Percentiles rank a stretch among this genome's conserved stretches.
Conservation (phyloP, 2,329 filamentous ascomycete species). For the Chrysoporthe deuterocubensis region DNA sequence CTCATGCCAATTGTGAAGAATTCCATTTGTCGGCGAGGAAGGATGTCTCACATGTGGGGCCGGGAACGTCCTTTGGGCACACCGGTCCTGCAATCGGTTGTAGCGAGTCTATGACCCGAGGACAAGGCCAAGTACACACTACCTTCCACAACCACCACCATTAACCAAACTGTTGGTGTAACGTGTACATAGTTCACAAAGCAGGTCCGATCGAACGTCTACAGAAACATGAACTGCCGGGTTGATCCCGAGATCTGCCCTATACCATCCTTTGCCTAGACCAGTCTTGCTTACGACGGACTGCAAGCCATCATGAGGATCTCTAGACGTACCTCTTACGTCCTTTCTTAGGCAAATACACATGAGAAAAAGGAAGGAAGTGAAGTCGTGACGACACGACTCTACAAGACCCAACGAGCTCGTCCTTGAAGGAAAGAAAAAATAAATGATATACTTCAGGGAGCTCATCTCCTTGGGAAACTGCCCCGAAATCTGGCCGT, state of each 20-base stretch:
- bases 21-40: neutral
- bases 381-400: conserved; percentile 28
- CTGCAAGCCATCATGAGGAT: conserved; percentile 9
- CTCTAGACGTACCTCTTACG: conserved; percentile 12
- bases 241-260: neutral
- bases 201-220: neutral
- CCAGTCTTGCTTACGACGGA: neutral
- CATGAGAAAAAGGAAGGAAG: conserved; percentile 1
- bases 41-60: conserved; percentile 1
- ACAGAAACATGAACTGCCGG: neutral
- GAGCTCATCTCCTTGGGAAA: neutral
- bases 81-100: neutral
- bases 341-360: conserved; percentile 5
- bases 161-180: neutral
- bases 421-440: neutral
- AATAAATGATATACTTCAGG: conserved; percentile 11
- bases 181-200: neutral
- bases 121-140: neutral
- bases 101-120: conserved; percentile 10
- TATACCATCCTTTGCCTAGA: neutral
- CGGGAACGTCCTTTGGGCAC: neutral
- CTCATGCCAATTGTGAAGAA: neutral
- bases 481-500: neutral
- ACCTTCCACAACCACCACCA: neutral
- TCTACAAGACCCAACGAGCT: neutral